Conservation (phyloP, 2,329 filamentous ascomycete species). For the Rutstroemia sydowiana region DNA sequence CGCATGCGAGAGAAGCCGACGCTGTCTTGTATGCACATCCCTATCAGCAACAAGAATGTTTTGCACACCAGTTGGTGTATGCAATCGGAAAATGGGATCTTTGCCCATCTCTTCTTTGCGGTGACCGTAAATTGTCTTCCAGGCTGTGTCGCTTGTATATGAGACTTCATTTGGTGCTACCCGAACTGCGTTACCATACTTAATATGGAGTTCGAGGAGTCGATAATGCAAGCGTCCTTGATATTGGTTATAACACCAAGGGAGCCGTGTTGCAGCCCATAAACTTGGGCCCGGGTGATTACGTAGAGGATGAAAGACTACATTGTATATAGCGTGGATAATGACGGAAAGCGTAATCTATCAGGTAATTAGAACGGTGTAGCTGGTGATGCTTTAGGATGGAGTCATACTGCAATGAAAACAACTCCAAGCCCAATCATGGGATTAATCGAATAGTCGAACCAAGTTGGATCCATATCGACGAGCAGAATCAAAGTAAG, state of each 20-base stretch:
- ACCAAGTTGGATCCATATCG: too few relatives aligned
- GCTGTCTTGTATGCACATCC: constrained; percentile 21
- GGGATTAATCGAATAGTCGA: too few relatives aligned
- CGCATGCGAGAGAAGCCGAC: constrained; percentile 22
- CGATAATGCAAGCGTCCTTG: background rate
- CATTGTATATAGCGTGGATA: background rate
- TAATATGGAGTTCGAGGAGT: constrained; percentile 30
- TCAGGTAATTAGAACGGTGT: too few relatives aligned
- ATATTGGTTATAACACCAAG: background rate
- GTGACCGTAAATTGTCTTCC: background rate
- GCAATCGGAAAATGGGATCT: background rate
- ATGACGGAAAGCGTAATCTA: background rate
- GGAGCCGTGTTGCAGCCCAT: background rate
- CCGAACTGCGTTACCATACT: constrained; percentile 41
- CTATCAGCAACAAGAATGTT: background rate
- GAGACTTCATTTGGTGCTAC: constrained; percentile 43
- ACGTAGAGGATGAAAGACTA: background rate
- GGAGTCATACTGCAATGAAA: too few relatives aligned
- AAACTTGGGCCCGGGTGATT: background rate
- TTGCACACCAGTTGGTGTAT: background rate
- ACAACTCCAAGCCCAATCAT: too few relatives aligned
- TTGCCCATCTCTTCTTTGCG: background rate
- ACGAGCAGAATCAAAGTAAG: too few relatives aligned
- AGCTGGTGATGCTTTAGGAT: too few relatives aligned
- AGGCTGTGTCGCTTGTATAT: constrained; percentile 18